Base-by-base conservation (phyloP, 495 filamentous ascomycete genomes). In the Friedmanniomyces simplex region DNA sequence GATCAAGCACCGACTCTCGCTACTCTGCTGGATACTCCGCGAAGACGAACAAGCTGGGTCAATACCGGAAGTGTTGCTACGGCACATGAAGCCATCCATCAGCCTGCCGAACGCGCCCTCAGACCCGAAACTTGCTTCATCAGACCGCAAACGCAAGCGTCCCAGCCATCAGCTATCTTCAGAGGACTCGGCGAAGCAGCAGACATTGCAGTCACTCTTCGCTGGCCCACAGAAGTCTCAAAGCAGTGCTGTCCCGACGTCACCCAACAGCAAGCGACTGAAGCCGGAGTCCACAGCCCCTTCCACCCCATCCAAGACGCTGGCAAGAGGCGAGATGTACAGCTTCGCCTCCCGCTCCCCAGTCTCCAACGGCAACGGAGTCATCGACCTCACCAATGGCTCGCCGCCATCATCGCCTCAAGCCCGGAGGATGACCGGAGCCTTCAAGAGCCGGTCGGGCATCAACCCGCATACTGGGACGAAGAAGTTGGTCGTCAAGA, bases 401-500 rank as follows among this genome's bases (percentile, higher is more conserved):
- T 55, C 43, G 16, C 59, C 57, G n/a, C 57, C 53, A 11, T 46
- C 51, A 52, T 60, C 56, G 13, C 54, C 59, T 34, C 62, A 58
- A 50, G 16, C 59, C 1, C 47, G 52, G 14, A 46, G 42, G 14
- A n/a, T 50, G n/a, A 59, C 59, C 26, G 60, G 60, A 18, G 42
- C 57, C 1, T 8, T 51, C 21, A 56, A 51, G 37, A 30, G 43
- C 25, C 18, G 54, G 8, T 2, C 69, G 16, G 69, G 68, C 58
- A 75, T 82, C 58, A 75, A 81, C 61, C 75, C 80, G 10, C 76
- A 80, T 57, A 69, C 68, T 4, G 86, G 86, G 21, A 76, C 87
- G n/a, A 89, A 86, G 73, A 91, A 83, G 71, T 78, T 98, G 12
- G 77, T 85, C 1, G 83, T 97, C 52, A 94, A 93, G 78, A 96